These are phyloP conservation scores for Talaromyces pinophilus DNA, from an alignment of 2,329 filamentous ascomycete genomes.

Conservation along the genomic window DNA sequence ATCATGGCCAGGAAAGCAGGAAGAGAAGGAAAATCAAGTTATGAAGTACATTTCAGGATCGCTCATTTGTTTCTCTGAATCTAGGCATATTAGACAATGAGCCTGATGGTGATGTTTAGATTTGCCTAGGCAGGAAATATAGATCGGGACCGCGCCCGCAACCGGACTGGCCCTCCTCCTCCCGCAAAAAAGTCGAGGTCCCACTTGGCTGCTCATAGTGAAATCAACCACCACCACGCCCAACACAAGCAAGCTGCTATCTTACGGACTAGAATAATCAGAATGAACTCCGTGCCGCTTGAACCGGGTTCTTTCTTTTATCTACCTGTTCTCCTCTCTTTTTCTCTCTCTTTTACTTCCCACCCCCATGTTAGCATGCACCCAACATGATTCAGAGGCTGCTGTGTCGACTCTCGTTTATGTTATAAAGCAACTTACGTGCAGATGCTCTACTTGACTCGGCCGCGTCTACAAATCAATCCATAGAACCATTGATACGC, in stretches of 20 bases:
- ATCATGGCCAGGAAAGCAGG: neutral
- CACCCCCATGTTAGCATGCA: neutral
- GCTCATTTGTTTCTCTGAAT: neutral
- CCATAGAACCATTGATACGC: neutral
- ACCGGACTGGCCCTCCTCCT: neutral
- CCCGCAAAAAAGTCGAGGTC: conserved; percentile 1
- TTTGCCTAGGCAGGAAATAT: neutral
- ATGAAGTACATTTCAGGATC: neutral
- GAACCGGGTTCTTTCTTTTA: neutral
- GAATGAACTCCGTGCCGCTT: neutral
- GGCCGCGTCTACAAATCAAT: neutral
- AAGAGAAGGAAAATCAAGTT: neutral
- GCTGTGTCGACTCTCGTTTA: neutral
- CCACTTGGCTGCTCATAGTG: conserved; percentile 9
- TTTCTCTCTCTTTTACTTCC: neutral
- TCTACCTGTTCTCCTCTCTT: neutral
- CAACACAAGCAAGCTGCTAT: neutral
- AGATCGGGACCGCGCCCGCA: neutral
- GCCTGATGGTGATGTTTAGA: neutral
- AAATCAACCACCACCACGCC: neutral
- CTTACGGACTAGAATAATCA: neutral
- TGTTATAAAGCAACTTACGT: neutral
- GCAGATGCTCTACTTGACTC: neutral
- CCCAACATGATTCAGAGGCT: neutral
- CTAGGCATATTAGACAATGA: no score